A percentile compares a stretch with the other conserved stretches of the same genome.
Evolutionary conservation across 179 eudicot species (phyloP).

Genomic region (Corrigiola litoralis): DNA sequence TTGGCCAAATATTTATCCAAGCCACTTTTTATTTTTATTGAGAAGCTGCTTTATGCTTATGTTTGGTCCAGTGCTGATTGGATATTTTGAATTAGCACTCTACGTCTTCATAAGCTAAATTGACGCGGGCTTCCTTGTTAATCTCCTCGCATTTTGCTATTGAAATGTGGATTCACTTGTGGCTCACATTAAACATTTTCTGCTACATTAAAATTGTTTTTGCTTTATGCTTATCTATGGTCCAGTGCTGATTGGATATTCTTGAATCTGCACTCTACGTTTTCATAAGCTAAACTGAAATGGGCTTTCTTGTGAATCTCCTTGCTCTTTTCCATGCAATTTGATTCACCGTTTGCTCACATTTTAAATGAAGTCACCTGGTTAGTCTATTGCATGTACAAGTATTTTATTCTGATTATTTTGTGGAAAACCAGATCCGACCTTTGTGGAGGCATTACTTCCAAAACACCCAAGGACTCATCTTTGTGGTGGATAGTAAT

Average conservation of each 20-base stretch:
- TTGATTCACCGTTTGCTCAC: constrained; percentile 23
- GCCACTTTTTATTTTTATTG: no score
- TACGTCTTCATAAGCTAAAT: constrained; percentile 28
- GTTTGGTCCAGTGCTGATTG: constrained; percentile 28
- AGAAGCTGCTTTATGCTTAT: constrained; percentile 12
- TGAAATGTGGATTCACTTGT: not conserved
- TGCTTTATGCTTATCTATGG: constrained; percentile 33
- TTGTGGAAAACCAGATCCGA: constrained; percentile 23
- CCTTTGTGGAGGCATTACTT: constrained; percentile 45
- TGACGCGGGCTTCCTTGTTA: not conserved
- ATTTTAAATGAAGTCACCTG: not conserved
- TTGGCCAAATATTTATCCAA: no score
- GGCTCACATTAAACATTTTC: no score
- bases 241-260: constrained; percentile 33
- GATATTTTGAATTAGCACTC: constrained; percentile 19
- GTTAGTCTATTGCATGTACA: not conserved
- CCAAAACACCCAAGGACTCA: constrained; percentile 58
- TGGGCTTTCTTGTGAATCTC: constrained; percentile 18
- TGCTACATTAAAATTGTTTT: no score
- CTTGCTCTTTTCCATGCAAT: constrained; percentile 7
- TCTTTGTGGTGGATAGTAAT: constrained; percentile 71
- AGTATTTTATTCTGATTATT: not conserved
- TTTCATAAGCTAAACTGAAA: constrained; percentile 32
- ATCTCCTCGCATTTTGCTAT: not conserved
- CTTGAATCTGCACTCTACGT: constrained; percentile 33